These are phyloP conservation scores for Globisporangium middletonii DNA, from an alignment of 352 stramenopile species.

Conservation along the genomic window DNA sequence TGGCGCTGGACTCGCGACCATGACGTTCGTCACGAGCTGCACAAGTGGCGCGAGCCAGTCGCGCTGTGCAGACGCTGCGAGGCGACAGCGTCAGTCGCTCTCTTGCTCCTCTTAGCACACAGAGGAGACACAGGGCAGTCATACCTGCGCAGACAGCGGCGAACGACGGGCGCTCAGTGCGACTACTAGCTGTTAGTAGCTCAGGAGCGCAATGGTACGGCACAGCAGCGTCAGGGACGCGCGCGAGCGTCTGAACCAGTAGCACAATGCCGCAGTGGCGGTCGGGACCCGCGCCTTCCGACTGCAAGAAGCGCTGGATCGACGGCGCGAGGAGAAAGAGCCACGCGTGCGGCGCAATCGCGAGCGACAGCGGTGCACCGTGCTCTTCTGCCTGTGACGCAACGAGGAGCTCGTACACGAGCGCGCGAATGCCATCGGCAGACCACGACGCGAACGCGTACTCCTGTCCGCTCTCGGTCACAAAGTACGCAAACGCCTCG, in stretches of 20 bases:
- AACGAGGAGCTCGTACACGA: slow-evolving; percentile 28
- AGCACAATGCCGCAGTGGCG: neutral
- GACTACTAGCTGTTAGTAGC: neutral
- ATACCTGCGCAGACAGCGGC: neutral
- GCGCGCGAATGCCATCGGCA: slow-evolving; percentile 28
- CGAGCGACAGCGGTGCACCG: slow-evolving; percentile 3
- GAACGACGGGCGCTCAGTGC: neutral
- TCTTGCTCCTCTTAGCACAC: too few species aligned
- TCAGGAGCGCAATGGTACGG: neutral
- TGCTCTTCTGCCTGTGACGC: neutral
- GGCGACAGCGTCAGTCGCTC: neutral
- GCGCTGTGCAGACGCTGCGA: slow-evolving; percentile 25
- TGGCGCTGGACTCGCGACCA: slow-evolving; percentile 52
- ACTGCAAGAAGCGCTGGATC: slow-evolving; percentile 34
- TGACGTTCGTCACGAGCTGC: slow-evolving; percentile 61
- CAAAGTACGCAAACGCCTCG: slow-evolving; percentile 40
- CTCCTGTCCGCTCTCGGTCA: slow-evolving; percentile 39
- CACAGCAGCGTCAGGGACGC: neutral
- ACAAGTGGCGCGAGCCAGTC: slow-evolving; percentile 58
- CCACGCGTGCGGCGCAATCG: slow-evolving; percentile 36
- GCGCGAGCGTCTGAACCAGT: neutral
- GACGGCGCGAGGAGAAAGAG: slow-evolving; percentile 39
- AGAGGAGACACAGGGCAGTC: too few species aligned
- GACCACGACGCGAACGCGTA: slow-evolving; percentile 62
- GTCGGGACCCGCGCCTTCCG: slow-evolving; percentile 13